Conservation (phyloP, 441 rosid species). For the Bruguiera hainesii region DNA sequence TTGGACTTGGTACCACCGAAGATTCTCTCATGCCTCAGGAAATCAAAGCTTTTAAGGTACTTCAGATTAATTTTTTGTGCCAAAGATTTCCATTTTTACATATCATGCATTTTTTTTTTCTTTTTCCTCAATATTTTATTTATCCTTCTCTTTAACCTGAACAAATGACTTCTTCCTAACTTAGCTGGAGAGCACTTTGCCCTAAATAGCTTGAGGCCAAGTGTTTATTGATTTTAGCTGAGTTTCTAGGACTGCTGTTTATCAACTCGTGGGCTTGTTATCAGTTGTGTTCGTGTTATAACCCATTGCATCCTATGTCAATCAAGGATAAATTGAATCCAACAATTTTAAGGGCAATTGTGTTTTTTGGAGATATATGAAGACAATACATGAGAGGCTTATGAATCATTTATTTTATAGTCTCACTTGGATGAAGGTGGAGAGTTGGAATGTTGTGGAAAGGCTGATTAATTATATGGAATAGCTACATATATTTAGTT, state of each 20-base stretch:
- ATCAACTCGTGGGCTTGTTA: not conserved
- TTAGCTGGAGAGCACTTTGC: not conserved
- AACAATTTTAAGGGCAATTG: too few relatives aligned
- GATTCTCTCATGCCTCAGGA: slow-evolving; percentile 91
- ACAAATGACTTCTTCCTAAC: not conserved
- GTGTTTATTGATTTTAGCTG: not conserved
- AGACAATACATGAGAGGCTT: too few relatives aligned
- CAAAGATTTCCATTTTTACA: slow-evolving; percentile 4
- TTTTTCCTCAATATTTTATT: not conserved
- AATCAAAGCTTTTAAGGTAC: slow-evolving; percentile 88
- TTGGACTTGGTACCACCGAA: slow-evolving; percentile 86
- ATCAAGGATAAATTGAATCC: not conserved
- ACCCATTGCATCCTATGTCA: not conserved
- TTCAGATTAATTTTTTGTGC: slow-evolving; percentile 5
- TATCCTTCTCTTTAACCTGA: not conserved
- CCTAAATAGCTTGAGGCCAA: not conserved
- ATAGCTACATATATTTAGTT: too few relatives aligned
- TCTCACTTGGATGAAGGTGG: too few relatives aligned
- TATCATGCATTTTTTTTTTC: not conserved
- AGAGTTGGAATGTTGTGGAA: too few relatives aligned
- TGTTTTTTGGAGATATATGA: too few relatives aligned
- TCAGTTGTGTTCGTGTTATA: not conserved
- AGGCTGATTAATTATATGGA: too few relatives aligned
- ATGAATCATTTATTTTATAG: too few relatives aligned
- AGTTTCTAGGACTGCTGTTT: not conserved